A percentile compares a stretch with the other conserved stretches of the same genome.
Conservation (phyloP, 148 eudicot genomes). For the Salicornia ramosissima region DNA sequence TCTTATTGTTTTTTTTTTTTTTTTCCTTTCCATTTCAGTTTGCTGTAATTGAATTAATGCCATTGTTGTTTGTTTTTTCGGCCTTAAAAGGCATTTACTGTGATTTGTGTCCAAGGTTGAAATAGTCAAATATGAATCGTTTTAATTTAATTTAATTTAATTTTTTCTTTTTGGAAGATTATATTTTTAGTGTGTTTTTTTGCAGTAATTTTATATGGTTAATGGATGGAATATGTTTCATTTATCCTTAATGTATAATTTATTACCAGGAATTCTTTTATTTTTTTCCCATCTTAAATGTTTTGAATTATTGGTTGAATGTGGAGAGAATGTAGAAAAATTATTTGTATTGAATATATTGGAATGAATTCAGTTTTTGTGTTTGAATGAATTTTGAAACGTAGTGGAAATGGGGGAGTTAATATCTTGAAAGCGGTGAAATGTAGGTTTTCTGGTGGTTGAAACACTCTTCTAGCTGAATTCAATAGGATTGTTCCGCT, state of each 20-base stretch:
- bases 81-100: neutral
- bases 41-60: neutral
- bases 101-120: neutral
- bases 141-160: neutral
- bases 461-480: too few species aligned
- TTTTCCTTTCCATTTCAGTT: neutral
- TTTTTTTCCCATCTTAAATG: neutral
- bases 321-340: neutral
- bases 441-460: neutral
- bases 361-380: neutral
- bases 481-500: neutral
- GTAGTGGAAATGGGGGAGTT: neutral
- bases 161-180: neutral
- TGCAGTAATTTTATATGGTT: neutral
- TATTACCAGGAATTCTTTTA: too few species aligned
- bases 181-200: neutral
- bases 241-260: constrained; percentile 4
- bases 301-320: neutral
- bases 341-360: neutral
- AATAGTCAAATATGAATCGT: neutral
- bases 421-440: neutral
- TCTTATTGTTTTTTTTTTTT: neutral
- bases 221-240: neutral
- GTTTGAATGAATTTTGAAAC: neutral
- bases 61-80: neutral